Base-by-base conservation (phyloP, 1,284 basidiomycete genomes). In the Pseudozyma thailandica region DNA sequence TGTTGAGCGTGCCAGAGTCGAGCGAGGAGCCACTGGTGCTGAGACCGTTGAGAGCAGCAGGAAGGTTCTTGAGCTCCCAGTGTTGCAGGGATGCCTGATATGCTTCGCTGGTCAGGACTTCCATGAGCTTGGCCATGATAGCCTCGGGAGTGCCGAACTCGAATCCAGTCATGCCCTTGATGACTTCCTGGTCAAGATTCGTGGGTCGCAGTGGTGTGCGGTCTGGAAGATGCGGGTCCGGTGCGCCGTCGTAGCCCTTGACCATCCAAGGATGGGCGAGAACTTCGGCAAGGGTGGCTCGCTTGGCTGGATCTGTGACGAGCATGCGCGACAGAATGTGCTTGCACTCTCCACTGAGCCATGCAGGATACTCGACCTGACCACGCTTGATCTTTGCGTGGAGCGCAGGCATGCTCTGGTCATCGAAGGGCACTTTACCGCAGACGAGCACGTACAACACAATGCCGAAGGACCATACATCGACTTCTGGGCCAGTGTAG, bases 341-440 rank as follows among this genome's bases (percentile, higher is more conserved):
- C 84, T 96, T 97, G 87, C 94, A 98, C 85, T 98, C 95, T 77
- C 91, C 89, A 78, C 92, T 94, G 18, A 98, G 86, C 95, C 95
- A 98, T 9, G 92, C 91, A 0, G 95, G 95, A 81, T 98, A 98
- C 82, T 98, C 95, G 45, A 97, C 94, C 42, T 94, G 85, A 1
- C 96, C 95, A 3, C 94, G 89, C 84, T 98, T 99, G 85, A 99
- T 98, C 86, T 98, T 98, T 38, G 95, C 95, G 82, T 98, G 96
- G 48, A 98, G 85, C 0, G 94, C 95, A 2, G 95, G 96, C 95
- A 98, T 98, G 81, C 91, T 94, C 84, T 98, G 94, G 83, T 99
- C 96, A 82, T 99, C 95, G 81, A 98, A 98, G 0, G 95, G 95
- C 1, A 98, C 95, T 85, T 96, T 98, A 50, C 95, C 96, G 82